Base-by-base conservation (phyloP, 495 filamentous ascomycete species). In the Rusavskia elegans region DNA sequence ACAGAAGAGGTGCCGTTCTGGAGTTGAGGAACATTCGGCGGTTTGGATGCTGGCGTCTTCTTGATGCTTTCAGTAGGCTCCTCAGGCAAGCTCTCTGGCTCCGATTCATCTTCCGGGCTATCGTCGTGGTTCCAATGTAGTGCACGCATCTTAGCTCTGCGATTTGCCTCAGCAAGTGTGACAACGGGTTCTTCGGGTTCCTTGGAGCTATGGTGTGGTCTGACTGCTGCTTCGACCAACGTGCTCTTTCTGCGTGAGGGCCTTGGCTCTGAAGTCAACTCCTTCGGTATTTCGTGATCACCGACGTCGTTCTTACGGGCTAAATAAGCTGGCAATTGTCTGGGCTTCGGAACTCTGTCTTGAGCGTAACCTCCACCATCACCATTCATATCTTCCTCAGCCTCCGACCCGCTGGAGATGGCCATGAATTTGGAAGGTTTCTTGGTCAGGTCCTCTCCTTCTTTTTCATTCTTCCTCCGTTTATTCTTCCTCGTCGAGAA, bases 261-360 rank as follows among this genome's bases (percentile, higher is more conserved):
- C 23, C 41, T 42, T 30, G 50, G 50, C 20, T 52, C 23, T 5
- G 21, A 35, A 14, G 32, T 29, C n/a, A 45, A 21, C 20, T 52
- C 39, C 21, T 49, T 49, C 3, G 39, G 52, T 19, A 44, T 29
- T 19, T 53, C 27, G 11, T 14, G 5, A 13, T 49, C 19, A 16
- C 45, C 52, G 14, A 35, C 52, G 16, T 37, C 29, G 38, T 30
- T 48, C 30, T 44, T 53, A 5, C 35, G 42, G 32, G 52, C 52
- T 23, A 53, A 87, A 87, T 62, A 92, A 90, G 66, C 61, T 75
- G 1, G 87, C 85, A 57, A 87, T 85, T 39, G 81, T 89, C 46
- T 66, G 82, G 35, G 83, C 84, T 50, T 77, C n/a, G 52, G 30
- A 46, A 37, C 20, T 25, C 23, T 38, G 49, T 41, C 45, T 38